Percentiles rank a stretch among this genome's conserved stretches.
Conservation (phyloP, 2,329 filamentous ascomycete genomes). For the Phialophora verrucosa region DNA sequence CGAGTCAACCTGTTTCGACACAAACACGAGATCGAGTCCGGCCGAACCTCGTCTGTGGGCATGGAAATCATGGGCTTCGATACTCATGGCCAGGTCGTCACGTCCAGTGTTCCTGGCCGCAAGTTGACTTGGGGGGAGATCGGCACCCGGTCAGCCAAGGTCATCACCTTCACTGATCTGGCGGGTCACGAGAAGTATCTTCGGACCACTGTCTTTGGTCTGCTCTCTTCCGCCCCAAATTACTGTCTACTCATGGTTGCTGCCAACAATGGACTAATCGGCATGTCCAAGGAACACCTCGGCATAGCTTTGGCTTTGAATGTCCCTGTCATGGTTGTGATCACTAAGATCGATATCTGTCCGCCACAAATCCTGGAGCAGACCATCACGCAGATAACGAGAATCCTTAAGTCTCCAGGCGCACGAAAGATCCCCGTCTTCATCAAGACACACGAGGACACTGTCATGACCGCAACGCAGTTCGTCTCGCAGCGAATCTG, state of each 20-base stretch:
- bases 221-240: slow-evolving; percentile 92
- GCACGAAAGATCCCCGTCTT: slow-evolving; percentile 96
- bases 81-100: slow-evolving; percentile 79
- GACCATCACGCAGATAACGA: slow-evolving; percentile 87
- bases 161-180: slow-evolving; percentile 94
- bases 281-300: slow-evolving; percentile 98
- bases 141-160: slow-evolving; percentile 89
- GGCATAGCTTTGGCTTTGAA: slow-evolving; percentile 94
- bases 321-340: slow-evolving; percentile 95
- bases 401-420: slow-evolving; percentile 91
- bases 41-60: slow-evolving; percentile 91
- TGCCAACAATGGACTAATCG: slow-evolving; percentile 94
- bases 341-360: slow-evolving; percentile 98
- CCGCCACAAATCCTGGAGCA: slow-evolving; percentile 93
- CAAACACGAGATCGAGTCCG: slow-evolving; percentile 96
- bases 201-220: slow-evolving; percentile 92
- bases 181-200: slow-evolving; percentile 96
- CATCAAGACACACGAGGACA: slow-evolving; percentile 88
- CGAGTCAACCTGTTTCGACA: slow-evolving; percentile 95
- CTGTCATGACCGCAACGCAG: slow-evolving; percentile 92
- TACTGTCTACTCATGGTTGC: slow-evolving; percentile 99
- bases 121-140: slow-evolving; percentile 98
- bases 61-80: slow-evolving; percentile 99
- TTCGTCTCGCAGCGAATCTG: slow-evolving; percentile 96
- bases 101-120: slow-evolving; percentile 80